These are phyloP conservation scores for Lippia alba DNA, from an alignment of 305 asterid genomes.

Conservation along the genomic window DNA sequence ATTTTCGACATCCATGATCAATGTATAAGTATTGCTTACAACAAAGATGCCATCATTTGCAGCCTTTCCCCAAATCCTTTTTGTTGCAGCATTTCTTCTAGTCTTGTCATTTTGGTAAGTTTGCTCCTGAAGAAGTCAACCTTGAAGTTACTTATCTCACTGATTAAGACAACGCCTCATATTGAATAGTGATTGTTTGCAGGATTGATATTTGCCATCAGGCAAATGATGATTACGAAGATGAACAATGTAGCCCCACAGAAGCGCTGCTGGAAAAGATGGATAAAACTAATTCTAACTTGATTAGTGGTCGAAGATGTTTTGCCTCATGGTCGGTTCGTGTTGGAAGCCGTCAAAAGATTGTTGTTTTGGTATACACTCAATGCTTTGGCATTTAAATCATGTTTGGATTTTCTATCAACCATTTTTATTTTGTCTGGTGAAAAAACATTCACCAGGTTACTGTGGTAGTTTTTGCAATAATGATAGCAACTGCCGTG, in stretches of 20 bases:
- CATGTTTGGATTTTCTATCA: slow-evolving; percentile 10
- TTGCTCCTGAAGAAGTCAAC: slow-evolving; percentile 26
- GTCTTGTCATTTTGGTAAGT: slow-evolving; percentile 94
- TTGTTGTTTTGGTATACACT: slow-evolving; percentile 74
- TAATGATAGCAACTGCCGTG: slow-evolving; percentile 74
- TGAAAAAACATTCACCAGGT: slow-evolving; percentile 57
- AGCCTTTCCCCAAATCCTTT: slow-evolving; percentile 83
- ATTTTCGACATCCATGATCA: slow-evolving; percentile 20
- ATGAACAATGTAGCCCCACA: slow-evolving; percentile 62
- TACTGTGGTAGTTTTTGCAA: slow-evolving; percentile 60
- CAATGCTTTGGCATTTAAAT: slow-evolving; percentile 27
- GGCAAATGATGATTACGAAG: slow-evolving; percentile 86
- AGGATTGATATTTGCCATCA: slow-evolving; percentile 99
- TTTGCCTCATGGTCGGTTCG: slow-evolving; percentile 57
- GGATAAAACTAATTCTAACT: slow-evolving; percentile 45
- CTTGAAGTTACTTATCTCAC: slow-evolving; percentile 4
- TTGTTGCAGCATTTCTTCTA: slow-evolving; percentile 82
- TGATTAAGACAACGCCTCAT: slow-evolving; percentile 22
- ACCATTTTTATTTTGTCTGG: slow-evolving; percentile 28
- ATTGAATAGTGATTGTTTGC: slow-evolving; percentile 43
- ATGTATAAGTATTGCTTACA: slow-evolving; percentile 28
- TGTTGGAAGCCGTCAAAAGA: slow-evolving; percentile 91
- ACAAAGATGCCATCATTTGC: slow-evolving; percentile 45
- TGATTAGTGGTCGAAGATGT: slow-evolving; percentile 58
- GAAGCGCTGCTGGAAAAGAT: slow-evolving; percentile 75